A percentile compares a stretch with the other conserved stretches of the same genome.
Evolutionary conservation across 2,329 filamentous ascomycete genomes (phyloP).

Genomic region (Pseudogymnoascus sp.): DNA sequence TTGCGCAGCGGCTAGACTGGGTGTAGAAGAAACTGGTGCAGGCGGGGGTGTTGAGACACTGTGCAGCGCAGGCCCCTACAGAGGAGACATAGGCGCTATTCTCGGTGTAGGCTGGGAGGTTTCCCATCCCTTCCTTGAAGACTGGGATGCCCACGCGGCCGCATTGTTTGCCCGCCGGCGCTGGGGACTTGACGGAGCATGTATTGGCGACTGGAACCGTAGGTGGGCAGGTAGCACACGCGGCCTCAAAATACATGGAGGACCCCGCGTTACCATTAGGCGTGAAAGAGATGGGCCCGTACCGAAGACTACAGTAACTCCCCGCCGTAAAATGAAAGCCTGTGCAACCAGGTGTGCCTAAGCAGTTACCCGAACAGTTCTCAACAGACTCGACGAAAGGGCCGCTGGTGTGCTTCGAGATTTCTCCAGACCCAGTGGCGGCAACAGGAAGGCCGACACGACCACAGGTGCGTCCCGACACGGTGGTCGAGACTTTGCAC

Average conservation of each 20-base stretch:
- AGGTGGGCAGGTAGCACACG: conserved; percentile 28
- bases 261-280: neutral
- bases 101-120: neutral
- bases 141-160: neutral
- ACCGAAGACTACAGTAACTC: neutral
- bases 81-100: neutral
- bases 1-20: neutral
- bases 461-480: neutral
- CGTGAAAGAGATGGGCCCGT: neutral
- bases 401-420: neutral
- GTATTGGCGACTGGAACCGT: conserved; percentile 39
- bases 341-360: neutral
- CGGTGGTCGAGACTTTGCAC: neutral
- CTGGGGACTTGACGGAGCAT: conserved; percentile 3
- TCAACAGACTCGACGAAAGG: neutral
- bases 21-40: neutral
- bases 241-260: conserved; percentile 32
- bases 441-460: neutral
- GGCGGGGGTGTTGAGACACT: neutral
- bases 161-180: neutral
- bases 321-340: neutral
- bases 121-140: neutral
- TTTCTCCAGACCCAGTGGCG: neutral
- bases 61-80: neutral
- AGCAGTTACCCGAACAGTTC: neutral